Conservation (phyloP, 2,329 filamentous ascomycete genomes). For the Purpureocillium lavendulum region DNA sequence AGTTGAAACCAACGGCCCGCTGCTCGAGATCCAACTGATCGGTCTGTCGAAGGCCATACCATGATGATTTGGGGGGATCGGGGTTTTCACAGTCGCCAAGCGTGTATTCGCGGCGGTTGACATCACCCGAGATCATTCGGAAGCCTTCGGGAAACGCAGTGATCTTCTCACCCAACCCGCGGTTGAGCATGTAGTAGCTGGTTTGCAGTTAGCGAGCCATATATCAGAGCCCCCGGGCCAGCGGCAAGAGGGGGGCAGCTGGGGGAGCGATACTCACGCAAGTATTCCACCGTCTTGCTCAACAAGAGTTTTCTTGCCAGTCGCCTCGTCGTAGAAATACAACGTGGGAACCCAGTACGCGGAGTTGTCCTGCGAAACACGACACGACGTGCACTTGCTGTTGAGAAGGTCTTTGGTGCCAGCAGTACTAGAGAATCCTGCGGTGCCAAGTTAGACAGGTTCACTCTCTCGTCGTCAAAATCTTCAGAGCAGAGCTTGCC, state of each 20-base stretch:
- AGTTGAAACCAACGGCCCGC: constrained; percentile 91
- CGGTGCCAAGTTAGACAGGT: constrained; percentile 8
- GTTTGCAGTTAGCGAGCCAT: too few species aligned
- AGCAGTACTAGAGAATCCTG: constrained; percentile 58
- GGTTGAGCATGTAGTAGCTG: constrained; percentile 80
- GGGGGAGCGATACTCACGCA: constrained; percentile 49
- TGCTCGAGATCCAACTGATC: constrained; percentile 61
- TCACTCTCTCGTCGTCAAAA: background rate
- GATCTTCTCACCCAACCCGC: constrained; percentile 51
- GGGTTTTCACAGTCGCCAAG: constrained; percentile 57
- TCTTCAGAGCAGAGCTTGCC: too few species aligned
- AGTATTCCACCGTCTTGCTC: constrained; percentile 75
- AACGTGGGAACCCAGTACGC: constrained; percentile 77
- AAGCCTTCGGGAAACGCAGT: constrained; percentile 70
- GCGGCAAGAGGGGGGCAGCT: too few species aligned
- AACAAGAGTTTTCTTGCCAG: constrained; percentile 61
- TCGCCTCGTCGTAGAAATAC: constrained; percentile 62
- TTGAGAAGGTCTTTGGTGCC: constrained; percentile 47
- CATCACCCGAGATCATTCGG: constrained; percentile 74
- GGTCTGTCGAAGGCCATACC: constrained; percentile 56
- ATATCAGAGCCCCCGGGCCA: too few species aligned
- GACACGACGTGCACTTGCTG: constrained; percentile 72
- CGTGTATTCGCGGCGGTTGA: constrained; percentile 58
- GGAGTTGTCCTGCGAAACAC: constrained; percentile 74
- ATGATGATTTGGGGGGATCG: constrained; percentile 59